Percentiles rank a stretch among this genome's conserved stretches.
These are phyloP conservation scores for Inga laurina DNA, from an alignment of 306 rosid species.

Conservation along the genomic window DNA sequence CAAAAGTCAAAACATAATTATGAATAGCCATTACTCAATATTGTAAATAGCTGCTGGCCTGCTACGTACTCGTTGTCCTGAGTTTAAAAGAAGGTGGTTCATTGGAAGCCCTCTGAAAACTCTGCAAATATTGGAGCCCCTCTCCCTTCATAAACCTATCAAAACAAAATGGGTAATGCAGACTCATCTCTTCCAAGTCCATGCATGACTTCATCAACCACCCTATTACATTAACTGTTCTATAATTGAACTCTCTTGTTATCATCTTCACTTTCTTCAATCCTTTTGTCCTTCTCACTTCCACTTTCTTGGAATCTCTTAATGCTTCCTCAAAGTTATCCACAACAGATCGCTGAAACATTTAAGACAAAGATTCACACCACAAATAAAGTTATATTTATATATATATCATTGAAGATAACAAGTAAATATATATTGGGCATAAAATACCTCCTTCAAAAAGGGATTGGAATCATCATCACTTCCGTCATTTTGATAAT, in stretches of 20 bases:
- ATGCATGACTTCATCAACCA: neutral
- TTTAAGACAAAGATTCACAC: neutral
- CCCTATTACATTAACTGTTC: neutral
- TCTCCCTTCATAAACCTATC: neutral
- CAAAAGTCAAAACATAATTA: too few relatives aligned
- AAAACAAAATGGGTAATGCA: neutral
- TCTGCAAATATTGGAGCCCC: neutral
- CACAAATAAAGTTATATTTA: neutral
- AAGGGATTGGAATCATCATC: too few relatives aligned
- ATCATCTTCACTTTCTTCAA: neutral
- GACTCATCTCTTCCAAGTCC: neutral
- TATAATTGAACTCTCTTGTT: neutral
- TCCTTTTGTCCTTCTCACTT: neutral
- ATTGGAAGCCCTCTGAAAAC: neutral
- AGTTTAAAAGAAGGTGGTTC: neutral
- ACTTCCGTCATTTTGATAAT: neutral
- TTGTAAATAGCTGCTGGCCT: too few relatives aligned
- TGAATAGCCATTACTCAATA: too few relatives aligned
- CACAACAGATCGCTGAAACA: neutral
- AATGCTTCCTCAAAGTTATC: neutral
- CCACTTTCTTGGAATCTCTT: neutral
- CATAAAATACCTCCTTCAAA: too few relatives aligned
- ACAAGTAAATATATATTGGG: neutral
- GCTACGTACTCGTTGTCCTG: too few relatives aligned
- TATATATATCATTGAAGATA: neutral